Base-by-base conservation (phyloP, 176 grass and related monocot species). In the Oryza glumipatula region DNA sequence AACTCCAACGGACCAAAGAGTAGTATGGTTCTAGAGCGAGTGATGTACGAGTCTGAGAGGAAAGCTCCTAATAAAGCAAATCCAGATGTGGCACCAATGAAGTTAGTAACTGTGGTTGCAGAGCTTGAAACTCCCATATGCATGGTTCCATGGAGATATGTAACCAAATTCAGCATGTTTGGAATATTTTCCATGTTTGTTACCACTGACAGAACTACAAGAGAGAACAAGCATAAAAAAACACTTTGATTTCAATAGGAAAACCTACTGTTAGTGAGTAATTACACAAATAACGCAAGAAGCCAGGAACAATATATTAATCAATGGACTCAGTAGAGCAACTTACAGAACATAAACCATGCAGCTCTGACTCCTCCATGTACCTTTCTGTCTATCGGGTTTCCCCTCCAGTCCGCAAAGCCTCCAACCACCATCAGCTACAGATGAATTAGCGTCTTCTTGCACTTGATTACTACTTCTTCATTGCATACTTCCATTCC, bases 11-110 rank as follows among this genome's bases (percentile, higher is more conserved):
- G 87, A 49, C 82, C 93, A 77, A 95, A 88, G 15, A 95, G 54
- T 80, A 90, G 88, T 66, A 92, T 90, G 33, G 90, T 77, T 69
- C 44, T 88, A 64, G 89, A 88, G 23, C 90, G 82, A 58, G 85
- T 81, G 46, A 92, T 92, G 82, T 90, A 90, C 9, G 89, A 90
- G 46, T 95, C 90, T 1, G 88, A 92, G 76, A 95, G 70, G 77
- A 92, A 92, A 70, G 90, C 90, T 76, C 90, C 90, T 17, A 92
- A 16, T n/a, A 90, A 66, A 76, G 85, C 32, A 73, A 92, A 95
- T 13, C 81, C 90, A 54, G 70, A 83, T 11, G 68, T 78, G 12
- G 88, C 90, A 4, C 90, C 93, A 44, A 88, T 0, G 39, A 88
- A 65, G 68, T 92, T 95, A 54, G 90, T 88, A 38, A 86, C 63